These are phyloP conservation scores for Tolypocladium pustulatum DNA, from an alignment of 2,329 filamentous ascomycete genomes.

Conservation along the genomic window DNA sequence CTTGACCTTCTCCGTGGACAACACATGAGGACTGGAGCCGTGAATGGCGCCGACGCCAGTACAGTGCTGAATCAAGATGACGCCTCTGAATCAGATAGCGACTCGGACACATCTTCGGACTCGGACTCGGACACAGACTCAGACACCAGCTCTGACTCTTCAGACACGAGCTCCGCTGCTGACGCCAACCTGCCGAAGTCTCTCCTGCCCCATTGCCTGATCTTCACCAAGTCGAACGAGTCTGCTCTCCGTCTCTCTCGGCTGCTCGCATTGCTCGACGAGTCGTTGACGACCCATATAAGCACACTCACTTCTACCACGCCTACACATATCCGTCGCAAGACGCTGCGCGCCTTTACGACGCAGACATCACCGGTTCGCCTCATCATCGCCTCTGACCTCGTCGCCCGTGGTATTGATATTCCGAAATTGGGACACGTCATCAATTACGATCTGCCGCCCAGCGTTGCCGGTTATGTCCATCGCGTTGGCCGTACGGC, in stretches of 20 bases:
- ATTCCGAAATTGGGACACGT: constrained; percentile 71
- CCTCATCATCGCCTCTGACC: constrained; percentile 81
- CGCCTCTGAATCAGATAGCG: constrained; percentile 8
- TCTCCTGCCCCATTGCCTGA: constrained; percentile 44
- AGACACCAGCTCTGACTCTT: constrained; percentile 17
- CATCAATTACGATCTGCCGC: constrained; percentile 87
- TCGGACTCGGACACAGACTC: constrained; percentile 20
- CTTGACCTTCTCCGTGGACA: constrained; percentile 58
- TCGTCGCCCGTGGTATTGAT: constrained; percentile 87
- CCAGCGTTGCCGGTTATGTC: constrained; percentile 72
- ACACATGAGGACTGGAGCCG: constrained; percentile 26
- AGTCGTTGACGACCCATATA: constrained; percentile 43
- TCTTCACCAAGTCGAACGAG: constrained; percentile 90
- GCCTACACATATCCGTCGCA: constrained; percentile 58
- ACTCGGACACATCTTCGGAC: constrained; percentile 11
- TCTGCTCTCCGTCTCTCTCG: constrained; percentile 77
- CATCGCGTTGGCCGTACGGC: constrained; percentile 90
- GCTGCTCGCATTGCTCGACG: constrained; percentile 59
- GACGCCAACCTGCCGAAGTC: constrained; percentile 11
- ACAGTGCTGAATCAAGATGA: not conserved
- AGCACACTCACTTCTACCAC: constrained; percentile 70
- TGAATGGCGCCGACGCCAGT: not conserved
- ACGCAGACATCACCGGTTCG: constrained; percentile 55
- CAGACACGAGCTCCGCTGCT: constrained; percentile 24
- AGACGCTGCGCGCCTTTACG: constrained; percentile 57